A percentile compares a stretch with the other conserved stretches of the same genome.
These are phyloP conservation scores for Lipomyces yamadae DNA, from an alignment of 805 yeast genomes.

Conservation along the genomic window DNA sequence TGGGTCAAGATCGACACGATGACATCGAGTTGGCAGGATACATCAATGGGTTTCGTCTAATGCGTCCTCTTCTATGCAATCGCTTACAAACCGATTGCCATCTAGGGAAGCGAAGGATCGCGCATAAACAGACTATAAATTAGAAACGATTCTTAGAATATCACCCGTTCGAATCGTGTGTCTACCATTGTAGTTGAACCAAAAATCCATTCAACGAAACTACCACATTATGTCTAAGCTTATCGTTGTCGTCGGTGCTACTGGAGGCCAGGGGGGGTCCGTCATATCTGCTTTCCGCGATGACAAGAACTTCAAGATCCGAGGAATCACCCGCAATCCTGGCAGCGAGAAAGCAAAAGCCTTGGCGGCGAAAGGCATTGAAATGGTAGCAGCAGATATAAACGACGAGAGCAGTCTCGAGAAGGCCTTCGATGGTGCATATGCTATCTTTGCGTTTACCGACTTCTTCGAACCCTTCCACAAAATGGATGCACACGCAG, in stretches of 20 bases:
- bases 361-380: slow-evolving; percentile 1
- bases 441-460: slow-evolving; percentile 10
- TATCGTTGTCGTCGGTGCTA: slow-evolving; percentile 38
- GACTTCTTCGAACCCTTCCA: neutral
- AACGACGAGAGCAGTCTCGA: slow-evolving; percentile 3
- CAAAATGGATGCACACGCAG: neutral
- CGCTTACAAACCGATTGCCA: too few species aligned
- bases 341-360: neutral
- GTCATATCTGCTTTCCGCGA: slow-evolving; percentile 23
- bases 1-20: too few species aligned
- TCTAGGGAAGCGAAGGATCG: too few species aligned
- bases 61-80: too few species aligned
- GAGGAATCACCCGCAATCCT: slow-evolving; percentile 32
- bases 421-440: slow-evolving; percentile 7
- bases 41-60: too few species aligned
- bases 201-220: too few species aligned
- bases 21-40: too few species aligned
- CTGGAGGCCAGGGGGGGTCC: slow-evolving; percentile 38
- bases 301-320: slow-evolving; percentile 22
- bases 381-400: slow-evolving; percentile 8
- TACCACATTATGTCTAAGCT: slow-evolving; percentile 7
- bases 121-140: too few species aligned
- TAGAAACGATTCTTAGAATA: too few species aligned
- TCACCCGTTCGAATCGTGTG: too few species aligned
- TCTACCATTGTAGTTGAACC: too few species aligned